Base-by-base conservation (phyloP, 139 green algal species). In the Coelastrella sp. region DNA sequence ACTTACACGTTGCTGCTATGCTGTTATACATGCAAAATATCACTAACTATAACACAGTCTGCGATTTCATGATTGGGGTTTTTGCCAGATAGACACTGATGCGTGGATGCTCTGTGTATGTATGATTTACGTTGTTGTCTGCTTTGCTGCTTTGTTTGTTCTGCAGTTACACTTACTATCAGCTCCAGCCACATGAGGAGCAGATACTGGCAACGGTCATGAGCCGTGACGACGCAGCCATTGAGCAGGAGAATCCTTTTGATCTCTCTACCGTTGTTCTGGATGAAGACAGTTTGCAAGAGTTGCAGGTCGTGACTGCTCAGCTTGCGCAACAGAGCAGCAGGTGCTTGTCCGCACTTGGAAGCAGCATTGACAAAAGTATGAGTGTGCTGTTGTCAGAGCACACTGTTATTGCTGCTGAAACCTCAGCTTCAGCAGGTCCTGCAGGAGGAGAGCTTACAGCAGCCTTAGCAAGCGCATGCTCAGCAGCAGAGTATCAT, bases 81-180 rank as follows among this genome's bases (percentile, higher is more conserved):
- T n/a, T n/a, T n/a, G 45, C 45, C 45, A 23, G 0, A 57, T 57
- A 57, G 45, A 57, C 45, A 1, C 11, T 13, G 15, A 57, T n/a
- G n/a, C n/a, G n/a, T n/a, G n/a, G n/a, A n/a, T n/a, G n/a, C n/a
- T n/a, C n/a, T n/a, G n/a, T n/a, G n/a, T n/a, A n/a, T n/a, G n/a
- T n/a, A n/a, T n/a, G n/a, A n/a, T n/a, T n/a, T n/a, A n/a, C n/a
- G n/a, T n/a, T n/a, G n/a, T n/a, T n/a, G n/a, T n/a, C n/a, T n/a
- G n/a, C 60, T 69, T 32, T 57, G 48, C 17, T 11, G 48, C 17
- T 57, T 15, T 57, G 1, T 23, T 57, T 25, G 23, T 17, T 7
- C 11, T 57, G 59, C 60, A 75, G 43, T 41, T 75, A 66, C 78
- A 84, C 40, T 32, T 84, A 84, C 62, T 84, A 84, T 37, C 57